Conservation (phyloP, 2,329 filamentous ascomycete genomes). For the Colletotrichum noveboracense region DNA sequence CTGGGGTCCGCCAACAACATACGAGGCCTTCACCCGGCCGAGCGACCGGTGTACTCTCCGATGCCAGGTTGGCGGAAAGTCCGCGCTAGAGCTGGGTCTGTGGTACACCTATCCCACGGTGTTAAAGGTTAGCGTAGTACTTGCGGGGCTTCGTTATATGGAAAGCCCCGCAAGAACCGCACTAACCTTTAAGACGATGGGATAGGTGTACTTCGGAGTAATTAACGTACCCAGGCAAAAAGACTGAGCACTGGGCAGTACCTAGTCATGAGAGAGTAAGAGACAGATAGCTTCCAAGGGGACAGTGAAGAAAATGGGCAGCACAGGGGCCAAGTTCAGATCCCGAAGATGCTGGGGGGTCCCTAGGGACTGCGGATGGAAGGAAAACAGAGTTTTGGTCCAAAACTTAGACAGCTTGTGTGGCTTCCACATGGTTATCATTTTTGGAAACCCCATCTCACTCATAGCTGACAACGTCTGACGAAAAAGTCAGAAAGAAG, state of each 20-base stretch:
- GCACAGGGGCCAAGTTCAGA: constrained; percentile 11
- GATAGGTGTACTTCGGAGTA: neutral
- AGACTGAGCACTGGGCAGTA: neutral
- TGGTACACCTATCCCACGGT: neutral
- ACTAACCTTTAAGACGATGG: too few species aligned
- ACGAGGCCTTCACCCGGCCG: neutral
- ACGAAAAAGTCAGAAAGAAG: constrained; percentile 7
- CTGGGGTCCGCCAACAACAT: neutral
- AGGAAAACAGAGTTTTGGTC: constrained; percentile 19
- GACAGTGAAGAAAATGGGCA: neutral
- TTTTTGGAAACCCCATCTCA: constrained; percentile 17
- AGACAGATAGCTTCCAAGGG: neutral
- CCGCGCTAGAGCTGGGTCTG: neutral
- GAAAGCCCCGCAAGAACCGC: too few species aligned
- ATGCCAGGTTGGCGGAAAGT: neutral
- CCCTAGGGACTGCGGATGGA: neutral
- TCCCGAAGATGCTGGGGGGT: constrained; percentile 8
- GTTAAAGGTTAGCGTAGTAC: too few species aligned
- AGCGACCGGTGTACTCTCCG: constrained; percentile 4
- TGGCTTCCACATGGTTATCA: constrained; percentile 23
- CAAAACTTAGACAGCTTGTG: constrained; percentile 13
- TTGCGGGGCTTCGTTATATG: too few species aligned
- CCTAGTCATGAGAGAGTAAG: neutral
- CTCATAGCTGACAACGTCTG: constrained; percentile 14
- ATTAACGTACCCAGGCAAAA: neutral